Percentiles rank a stretch among this genome's conserved stretches.
Conservation (phyloP, 2,329 filamentous ascomycete species). For the Xylariaceae sp. region DNA sequence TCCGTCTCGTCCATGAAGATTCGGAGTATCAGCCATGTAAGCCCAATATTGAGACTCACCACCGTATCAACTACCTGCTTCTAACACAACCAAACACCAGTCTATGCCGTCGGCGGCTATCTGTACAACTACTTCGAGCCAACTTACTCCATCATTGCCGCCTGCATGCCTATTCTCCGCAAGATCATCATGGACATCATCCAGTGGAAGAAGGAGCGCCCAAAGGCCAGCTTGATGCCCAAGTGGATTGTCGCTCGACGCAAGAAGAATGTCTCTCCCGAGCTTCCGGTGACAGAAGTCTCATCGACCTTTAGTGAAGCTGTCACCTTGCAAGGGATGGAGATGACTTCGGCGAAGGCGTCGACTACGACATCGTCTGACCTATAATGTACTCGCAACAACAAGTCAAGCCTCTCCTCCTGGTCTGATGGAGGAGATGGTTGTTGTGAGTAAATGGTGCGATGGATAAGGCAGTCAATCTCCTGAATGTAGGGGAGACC, state of each 20-base stretch:
- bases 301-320: no score
- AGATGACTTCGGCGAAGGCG: neutral
- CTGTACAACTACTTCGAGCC: conserved; percentile 21
- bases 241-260: neutral
- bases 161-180: conserved; percentile 20
- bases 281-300: conserved; percentile 11
- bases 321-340: neutral
- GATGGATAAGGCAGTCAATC: no score
- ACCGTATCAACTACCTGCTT: neutral
- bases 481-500: no score
- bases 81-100: conserved; percentile 11
- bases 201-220: conserved; percentile 8
- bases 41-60: neutral
- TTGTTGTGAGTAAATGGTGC: no score
- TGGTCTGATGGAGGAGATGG: no score
- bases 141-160: conserved; percentile 16
- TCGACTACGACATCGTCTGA: neutral
- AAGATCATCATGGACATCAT: conserved; percentile 17
- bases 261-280: neutral
- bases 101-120: conserved; percentile 15
- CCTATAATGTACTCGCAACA: no score
- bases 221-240: neutral
- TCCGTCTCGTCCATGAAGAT: conserved; percentile 2
- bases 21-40: conserved; percentile 11
- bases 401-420: no score